These are phyloP conservation scores for Brasenia schreberi DNA, from an alignment of 164 flowering plant genomes.

Conservation along the genomic window DNA sequence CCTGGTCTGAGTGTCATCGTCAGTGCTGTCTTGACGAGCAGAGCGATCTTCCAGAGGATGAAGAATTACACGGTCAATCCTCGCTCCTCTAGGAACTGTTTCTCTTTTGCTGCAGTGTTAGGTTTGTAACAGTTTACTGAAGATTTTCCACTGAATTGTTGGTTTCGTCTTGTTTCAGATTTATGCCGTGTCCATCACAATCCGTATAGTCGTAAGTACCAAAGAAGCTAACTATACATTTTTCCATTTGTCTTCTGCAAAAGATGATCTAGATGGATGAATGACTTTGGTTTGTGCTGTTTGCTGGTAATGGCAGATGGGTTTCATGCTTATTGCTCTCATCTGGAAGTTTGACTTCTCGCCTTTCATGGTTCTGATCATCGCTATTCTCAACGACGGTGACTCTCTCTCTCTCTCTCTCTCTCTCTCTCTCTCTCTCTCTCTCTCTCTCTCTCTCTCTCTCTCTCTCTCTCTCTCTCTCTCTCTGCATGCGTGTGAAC, in stretches of 20 bases:
- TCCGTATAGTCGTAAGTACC: conserved; percentile 42
- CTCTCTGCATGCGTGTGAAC: neutral
- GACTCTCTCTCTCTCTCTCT: neutral
- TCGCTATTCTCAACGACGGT: conserved; percentile 80
- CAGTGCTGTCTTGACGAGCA: conserved; percentile 76
- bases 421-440: conserved; percentile 7
- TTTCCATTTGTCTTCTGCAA: neutral
- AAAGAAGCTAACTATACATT: neutral
- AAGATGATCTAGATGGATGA: neutral
- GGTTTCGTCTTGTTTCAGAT: conserved; percentile 12
- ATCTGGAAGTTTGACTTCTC: conserved; percentile 92
- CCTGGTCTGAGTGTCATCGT: conserved; percentile 82
- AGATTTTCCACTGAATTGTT: no score
- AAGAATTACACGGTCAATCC: conserved; percentile 58
- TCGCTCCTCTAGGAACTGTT: neutral
- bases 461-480: neutral
- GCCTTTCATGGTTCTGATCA: conserved; percentile 82
- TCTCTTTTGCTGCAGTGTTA: neutral
- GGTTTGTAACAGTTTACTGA: no score
- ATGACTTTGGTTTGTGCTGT: neutral
- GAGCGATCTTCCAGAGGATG: conserved; percentile 95
- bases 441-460: neutral
- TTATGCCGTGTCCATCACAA: conserved; percentile 89
- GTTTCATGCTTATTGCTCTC: conserved; percentile 70
- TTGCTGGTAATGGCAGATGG: conserved; percentile 14